Percentiles rank a stretch among this genome's conserved stretches.
phyloP scores from a whole-genome alignment of 805 yeast genomes.

The Cyberlindnera galapagoensis region DNA sequence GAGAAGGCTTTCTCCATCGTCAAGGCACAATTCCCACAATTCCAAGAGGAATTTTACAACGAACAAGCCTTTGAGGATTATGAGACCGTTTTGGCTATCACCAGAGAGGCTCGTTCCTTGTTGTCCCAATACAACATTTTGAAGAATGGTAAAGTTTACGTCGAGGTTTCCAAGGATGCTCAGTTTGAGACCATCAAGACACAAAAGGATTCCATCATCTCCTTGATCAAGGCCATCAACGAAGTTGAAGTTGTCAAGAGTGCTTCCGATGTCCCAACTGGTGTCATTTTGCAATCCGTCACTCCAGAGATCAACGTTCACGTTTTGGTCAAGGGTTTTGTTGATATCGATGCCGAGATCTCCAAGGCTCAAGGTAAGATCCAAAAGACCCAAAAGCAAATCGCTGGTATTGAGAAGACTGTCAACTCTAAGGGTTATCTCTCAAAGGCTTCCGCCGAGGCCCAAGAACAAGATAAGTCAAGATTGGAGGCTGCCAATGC shows the following conservation, averaged over 20 bases:
- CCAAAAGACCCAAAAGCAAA: constrained; percentile 52
- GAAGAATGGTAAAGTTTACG: constrained; percentile 80
- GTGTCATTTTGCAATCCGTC: constrained; percentile 83
- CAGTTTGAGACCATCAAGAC: constrained; percentile 47
- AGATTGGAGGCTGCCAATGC: constrained; percentile 69
- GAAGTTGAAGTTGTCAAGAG: constrained; percentile 57
- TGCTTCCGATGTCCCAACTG: constrained; percentile 64
- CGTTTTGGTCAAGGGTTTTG: constrained; percentile 87
- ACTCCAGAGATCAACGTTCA: constrained; percentile 80
- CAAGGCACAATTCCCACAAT: constrained; percentile 74
- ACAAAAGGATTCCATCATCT: constrained; percentile 81
- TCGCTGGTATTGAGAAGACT: constrained; percentile 61
- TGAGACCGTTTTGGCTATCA: constrained; percentile 76
- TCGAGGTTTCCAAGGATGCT: constrained; percentile 55
- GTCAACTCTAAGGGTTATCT: constrained; percentile 71
- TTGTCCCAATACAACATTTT: constrained; percentile 84
- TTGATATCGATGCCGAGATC: constrained; percentile 89
- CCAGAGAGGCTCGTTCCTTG: constrained; percentile 87
- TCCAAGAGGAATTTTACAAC: constrained; percentile 53
- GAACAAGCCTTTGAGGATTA: constrained; percentile 65
- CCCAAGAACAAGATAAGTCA: constrained; percentile 66
- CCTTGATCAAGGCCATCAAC: constrained; percentile 88
- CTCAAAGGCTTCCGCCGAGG: constrained; percentile 76
- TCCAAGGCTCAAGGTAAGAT: constrained; percentile 75
- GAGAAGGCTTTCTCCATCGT: constrained; percentile 69